Evolutionary conservation across 169 alveolate species (phyloP), one percentile per base, ranked within the genome.

Genomic region (Sarcocystis neurona): DNA sequence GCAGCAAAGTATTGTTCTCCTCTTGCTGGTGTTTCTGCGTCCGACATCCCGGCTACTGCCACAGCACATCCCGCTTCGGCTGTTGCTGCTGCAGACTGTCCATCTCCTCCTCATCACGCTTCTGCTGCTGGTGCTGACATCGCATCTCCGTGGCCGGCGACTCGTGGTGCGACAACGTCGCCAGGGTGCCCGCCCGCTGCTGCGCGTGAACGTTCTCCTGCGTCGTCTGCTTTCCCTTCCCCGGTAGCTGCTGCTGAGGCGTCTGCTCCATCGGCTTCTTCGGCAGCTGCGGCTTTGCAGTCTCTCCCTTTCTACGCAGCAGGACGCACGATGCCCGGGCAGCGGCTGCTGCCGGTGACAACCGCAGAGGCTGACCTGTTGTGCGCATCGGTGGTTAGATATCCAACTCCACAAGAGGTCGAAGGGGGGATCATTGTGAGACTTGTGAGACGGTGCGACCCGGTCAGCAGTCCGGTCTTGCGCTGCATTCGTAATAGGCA

Each of bases 401-500:
- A 91, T 70, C 93, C 93, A 48, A 85, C 87, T 20, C 97, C 97
- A 18, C 89, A 94, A 39, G 96, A 94, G 80, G 93, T 94, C 82
- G 97, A 95, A 43, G 91, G 93, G 37, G 95, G 96, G 77, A 94
- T 95, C 37, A 91, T 94, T n/a, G 93, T 95, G 53, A 92, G 96
- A 46, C 84, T 95, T 41, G 94, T 95, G 30, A 89, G 94, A 56
- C 90, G 93, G 53, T 84, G 88, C 41, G 92, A 92, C 75, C 93
- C 89, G 18, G 96, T 94, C 30, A 91, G 96, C 2, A 94, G 96
- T 30, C 97, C 97, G 5, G 95, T 95, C 8, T 88, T 92, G 77
- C 85, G 94, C 37, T 85, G 96, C 34, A 91, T 93, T 32, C 60
- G 92, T 10, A 89, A 89, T 70, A 56, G 97, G 70, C 96, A 95